These are phyloP conservation scores for Phytophthora melonis DNA, from an alignment of 352 stramenopile species.

Conservation along the genomic window DNA sequence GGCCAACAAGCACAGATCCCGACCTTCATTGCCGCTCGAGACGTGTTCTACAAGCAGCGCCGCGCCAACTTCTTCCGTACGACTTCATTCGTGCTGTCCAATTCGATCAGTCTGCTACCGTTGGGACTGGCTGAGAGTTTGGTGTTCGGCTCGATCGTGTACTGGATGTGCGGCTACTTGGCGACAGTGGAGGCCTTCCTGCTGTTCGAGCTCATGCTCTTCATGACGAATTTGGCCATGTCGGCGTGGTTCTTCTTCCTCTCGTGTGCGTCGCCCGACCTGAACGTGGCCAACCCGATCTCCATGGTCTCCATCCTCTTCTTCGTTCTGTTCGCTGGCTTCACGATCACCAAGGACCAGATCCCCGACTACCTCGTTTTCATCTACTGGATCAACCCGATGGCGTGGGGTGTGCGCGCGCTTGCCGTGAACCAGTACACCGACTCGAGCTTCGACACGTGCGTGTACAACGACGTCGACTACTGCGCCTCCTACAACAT, in stretches of 20 bases:
- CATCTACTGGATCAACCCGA: conserved; percentile 21
- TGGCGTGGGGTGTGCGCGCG: conserved; percentile 14
- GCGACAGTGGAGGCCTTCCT: conserved; percentile 10
- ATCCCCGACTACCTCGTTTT: conserved; percentile 23
- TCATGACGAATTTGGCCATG: conserved; percentile 47
- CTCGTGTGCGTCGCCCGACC: conserved; percentile 23
- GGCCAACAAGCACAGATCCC: conserved; percentile 63
- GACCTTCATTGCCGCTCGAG: conserved; percentile 56
- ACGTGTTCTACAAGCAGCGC: conserved; percentile 23
- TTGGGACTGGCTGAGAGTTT: conserved; percentile 55
- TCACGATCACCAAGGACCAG: conserved; percentile 14
- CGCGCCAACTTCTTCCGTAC: conserved; percentile 22
- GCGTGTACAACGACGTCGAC: conserved; percentile 6
- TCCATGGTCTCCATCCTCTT: conserved; percentile 18
- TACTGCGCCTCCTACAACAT: conserved; percentile 9
- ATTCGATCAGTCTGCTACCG: conserved; percentile 44
- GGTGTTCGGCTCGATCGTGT: conserved; percentile 64
- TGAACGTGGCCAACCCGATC: conserved; percentile 26
- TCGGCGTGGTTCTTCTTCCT: conserved; percentile 38
- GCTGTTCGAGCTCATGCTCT: conserved; percentile 54
- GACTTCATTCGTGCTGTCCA: conserved; percentile 22
- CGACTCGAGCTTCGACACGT: conserved; percentile 14
- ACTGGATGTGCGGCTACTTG: conserved; percentile 64
- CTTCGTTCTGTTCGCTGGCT: conserved; percentile 18
- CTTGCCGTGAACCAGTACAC: conserved; percentile 27